A percentile compares a stretch with the other conserved stretches of the same genome.
These are phyloP conservation scores for Talaromyces adpressus DNA, from an alignment of 495 filamentous ascomycete genomes.

Conservation along the genomic window DNA sequence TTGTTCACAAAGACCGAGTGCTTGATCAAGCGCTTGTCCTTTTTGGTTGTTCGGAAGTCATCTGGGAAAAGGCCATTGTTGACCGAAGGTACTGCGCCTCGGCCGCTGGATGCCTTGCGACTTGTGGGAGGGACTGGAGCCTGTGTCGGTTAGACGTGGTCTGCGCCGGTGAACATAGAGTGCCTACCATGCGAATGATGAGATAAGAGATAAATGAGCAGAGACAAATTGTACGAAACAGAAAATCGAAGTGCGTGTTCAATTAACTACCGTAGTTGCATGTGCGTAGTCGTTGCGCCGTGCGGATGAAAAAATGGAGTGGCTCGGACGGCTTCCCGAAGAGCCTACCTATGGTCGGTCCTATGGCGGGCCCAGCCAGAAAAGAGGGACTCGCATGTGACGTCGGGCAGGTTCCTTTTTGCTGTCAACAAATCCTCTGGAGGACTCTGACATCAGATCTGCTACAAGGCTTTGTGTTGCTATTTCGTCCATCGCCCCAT, in stretches of 20 bases:
- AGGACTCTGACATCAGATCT: not conserved
- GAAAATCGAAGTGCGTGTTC: not conserved
- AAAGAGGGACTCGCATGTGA: not conserved
- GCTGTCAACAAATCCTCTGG: not conserved
- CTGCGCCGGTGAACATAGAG: not conserved
- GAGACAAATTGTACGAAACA: not conserved
- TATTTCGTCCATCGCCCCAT: not conserved
- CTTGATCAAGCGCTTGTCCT: slow-evolving; percentile 70
- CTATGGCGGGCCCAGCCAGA: not conserved
- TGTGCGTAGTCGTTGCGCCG: not conserved
- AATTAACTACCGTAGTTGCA: no score
- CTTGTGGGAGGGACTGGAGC: slow-evolving; percentile 22
- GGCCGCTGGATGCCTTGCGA: slow-evolving; percentile 21
- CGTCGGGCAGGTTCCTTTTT: no score
- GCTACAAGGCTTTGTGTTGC: not conserved
- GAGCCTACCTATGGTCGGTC: no score
- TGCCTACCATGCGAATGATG: slow-evolving; percentile 12
- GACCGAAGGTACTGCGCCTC: slow-evolving; percentile 17
- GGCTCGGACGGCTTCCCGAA: not conserved
- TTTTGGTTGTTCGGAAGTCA: slow-evolving; percentile 60
- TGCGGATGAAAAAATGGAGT: not conserved
- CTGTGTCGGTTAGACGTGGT: slow-evolving; percentile 9
- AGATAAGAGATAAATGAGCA: not conserved
- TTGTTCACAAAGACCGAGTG: slow-evolving; percentile 67
- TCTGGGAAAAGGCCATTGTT: slow-evolving; percentile 25